Evolutionary conservation across 306 rosid genomes (phyloP).

Genomic region (Coriaria nepalensis): DNA sequence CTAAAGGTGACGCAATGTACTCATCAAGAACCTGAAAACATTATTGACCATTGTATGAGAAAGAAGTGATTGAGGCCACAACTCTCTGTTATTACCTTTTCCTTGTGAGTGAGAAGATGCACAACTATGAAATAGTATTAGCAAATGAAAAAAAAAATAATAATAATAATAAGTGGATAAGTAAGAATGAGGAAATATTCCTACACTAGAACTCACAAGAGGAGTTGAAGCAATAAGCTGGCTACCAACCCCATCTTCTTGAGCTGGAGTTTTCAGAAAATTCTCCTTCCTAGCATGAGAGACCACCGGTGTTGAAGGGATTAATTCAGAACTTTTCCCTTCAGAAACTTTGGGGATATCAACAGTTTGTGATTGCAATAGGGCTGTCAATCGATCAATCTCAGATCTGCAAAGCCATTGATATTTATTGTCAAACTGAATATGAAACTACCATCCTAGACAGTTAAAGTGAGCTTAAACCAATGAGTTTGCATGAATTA

Average conservation of each 20-base stretch:
- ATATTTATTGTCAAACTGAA: constrained; percentile 4
- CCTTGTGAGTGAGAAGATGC: not conserved
- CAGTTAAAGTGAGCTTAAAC: too few relatives aligned
- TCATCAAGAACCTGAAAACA: constrained; percentile 57
- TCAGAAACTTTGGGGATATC: constrained; percentile 33
- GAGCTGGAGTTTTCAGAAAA: constrained; percentile 19
- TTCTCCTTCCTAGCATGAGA: constrained; percentile 29
- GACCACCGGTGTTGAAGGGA: constrained; percentile 22
- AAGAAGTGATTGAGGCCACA: constrained; percentile 13
- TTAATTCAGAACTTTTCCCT: constrained; percentile 27
- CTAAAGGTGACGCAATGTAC: constrained; percentile 74
- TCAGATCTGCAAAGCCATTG: constrained; percentile 49
- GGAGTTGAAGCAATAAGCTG: constrained; percentile 27
- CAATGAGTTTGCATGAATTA: not conserved
- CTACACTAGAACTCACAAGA: constrained; percentile 35
- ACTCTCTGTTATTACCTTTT: constrained; percentile 1
- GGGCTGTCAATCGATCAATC: constrained; percentile 73
- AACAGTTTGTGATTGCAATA: constrained; percentile 59
- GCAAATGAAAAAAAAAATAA: constrained; percentile 4
- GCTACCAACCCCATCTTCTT: constrained; percentile 29
- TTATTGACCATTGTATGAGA: constrained; percentile 16
- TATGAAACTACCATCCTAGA: not conserved
- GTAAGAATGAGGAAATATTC: constrained; percentile 11
- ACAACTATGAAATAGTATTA: not conserved
- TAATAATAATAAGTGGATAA: not conserved